Base-by-base conservation (phyloP, 306 rosid species). In the Senna tora region DNA sequence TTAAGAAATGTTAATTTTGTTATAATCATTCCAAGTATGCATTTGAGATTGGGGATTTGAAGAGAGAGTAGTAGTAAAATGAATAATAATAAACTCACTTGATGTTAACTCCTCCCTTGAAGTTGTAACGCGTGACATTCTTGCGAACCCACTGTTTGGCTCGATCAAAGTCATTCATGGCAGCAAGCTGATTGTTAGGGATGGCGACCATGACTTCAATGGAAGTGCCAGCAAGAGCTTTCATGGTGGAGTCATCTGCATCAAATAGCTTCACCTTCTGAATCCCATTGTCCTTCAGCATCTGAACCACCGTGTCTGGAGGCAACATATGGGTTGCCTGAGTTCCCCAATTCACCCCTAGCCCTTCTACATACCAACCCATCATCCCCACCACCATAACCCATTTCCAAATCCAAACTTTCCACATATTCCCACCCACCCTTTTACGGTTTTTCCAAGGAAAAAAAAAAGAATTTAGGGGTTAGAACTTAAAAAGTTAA, bases 261-360 rank as follows among this genome's bases (percentile, higher is more conserved):
- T 94, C 97, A 62, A 94, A 94, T n/a, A 94, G 83, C 78, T 91
- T 94, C 81, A 94, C 98, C 54, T 91, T 94, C 30, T 63, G 52
- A 69, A 94, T 89, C 20, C 96, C 98, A 65, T 94, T 94, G 54
- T 87, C 96, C 69, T 91, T 91, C 71, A 94, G 8, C 92, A 94
- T 82, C 87, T 91, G 77, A 7, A 89, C 96, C 83, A 94, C 84
- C 3, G 84, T 82, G 66, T 82, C 80, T 33, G 98, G 85, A 2
- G 79, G 94, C 73, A 94, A 76, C 65, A 74, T 46, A 63, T 89
- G 98, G 6, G 90, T 87, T 1, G 98, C 96, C 84, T 81, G 88
- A 5, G 97, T 94, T 60, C 98, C 98, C 98, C 98, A 94, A 52
- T 94, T 94, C 73, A 94, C 93, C 12, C 98, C 98, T 46, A 94